These are phyloP conservation scores for Primulina huaijiensis DNA, from an alignment of 257 asterid genomes.

Conservation along the genomic window DNA sequence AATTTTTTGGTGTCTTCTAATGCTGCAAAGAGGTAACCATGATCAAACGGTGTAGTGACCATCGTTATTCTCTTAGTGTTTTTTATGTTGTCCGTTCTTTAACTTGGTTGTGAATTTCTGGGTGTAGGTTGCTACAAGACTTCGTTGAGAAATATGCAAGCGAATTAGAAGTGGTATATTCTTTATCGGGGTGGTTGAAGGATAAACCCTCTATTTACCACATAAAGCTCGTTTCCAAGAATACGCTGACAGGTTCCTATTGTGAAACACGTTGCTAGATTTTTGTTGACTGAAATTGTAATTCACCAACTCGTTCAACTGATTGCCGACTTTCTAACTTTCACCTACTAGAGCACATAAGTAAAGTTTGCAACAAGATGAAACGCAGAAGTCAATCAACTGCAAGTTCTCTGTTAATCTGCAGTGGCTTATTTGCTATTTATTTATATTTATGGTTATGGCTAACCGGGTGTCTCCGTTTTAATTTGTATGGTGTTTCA, in stretches of 20 bases:
- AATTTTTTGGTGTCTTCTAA: constrained; percentile 79
- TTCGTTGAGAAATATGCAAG: constrained; percentile 67
- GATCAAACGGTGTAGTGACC: neutral
- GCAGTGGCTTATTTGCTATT: neutral
- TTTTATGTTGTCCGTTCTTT: neutral
- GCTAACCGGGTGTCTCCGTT: neutral
- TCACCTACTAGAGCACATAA: neutral
- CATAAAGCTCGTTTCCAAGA: constrained; percentile 62
- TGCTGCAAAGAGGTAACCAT: constrained; percentile 76
- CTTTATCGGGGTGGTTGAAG: constrained; percentile 86
- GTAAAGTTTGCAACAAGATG: neutral
- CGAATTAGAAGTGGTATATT: constrained; percentile 63
- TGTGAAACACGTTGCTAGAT: constrained; percentile 2
- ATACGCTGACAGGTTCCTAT: constrained; percentile 65
- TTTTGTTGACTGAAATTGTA: neutral
- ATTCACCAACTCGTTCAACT: neutral
- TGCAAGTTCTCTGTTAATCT: neutral
- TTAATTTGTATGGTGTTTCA: constrained; percentile 3
- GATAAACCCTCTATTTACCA: constrained; percentile 62
- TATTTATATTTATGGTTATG: neutral
- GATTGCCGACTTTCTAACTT: neutral
- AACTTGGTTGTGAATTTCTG: constrained; percentile 17
- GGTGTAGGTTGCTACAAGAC: constrained; percentile 70
- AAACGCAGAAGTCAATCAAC: constrained; percentile 4
- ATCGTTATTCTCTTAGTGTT: neutral